Percentiles rank a stretch among this genome's conserved stretches.
These are phyloP conservation scores for Musa beccarii DNA, from an alignment of 176 grass and related monocot species.

Conservation along the genomic window DNA sequence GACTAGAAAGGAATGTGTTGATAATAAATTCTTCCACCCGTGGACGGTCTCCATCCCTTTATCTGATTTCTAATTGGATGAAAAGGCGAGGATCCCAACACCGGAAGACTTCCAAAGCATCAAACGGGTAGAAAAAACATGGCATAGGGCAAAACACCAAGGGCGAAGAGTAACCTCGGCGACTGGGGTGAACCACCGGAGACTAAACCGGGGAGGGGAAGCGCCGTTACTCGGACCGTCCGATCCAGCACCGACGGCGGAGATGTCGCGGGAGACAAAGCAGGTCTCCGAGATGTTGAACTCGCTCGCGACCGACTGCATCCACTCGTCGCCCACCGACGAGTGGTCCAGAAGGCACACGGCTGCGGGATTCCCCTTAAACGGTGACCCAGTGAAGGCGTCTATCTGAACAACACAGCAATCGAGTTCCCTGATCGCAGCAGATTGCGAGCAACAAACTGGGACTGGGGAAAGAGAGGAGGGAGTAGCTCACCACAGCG, in stretches of 20 bases:
- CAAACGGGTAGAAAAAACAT: neutral
- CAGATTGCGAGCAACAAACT: neutral
- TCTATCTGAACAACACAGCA: constrained; percentile 42
- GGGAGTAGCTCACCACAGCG: constrained; percentile 5
- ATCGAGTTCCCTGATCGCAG: too few relatives aligned
- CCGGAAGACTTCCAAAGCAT: neutral
- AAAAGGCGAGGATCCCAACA: neutral
- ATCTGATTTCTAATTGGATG: neutral
- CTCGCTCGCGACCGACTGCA: constrained; percentile 64
- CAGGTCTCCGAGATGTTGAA: constrained; percentile 60
- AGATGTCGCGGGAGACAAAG: constrained; percentile 32
- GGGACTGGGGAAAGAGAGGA: neutral
- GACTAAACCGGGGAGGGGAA: constrained; percentile 32
- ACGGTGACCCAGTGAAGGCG: constrained; percentile 40
- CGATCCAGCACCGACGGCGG: constrained; percentile 1
- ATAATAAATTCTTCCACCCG: neutral
- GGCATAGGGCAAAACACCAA: neutral
- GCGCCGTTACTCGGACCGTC: neutral
- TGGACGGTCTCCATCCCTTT: neutral
- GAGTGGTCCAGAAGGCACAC: constrained; percentile 46
- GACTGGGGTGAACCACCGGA: constrained; percentile 67
- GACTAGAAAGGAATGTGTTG: neutral
- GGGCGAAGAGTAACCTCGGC: constrained; percentile 28
- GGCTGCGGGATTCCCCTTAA: constrained; percentile 74
- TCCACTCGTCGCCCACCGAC: constrained; percentile 43